phyloP scores from a whole-genome alignment of 2,329 filamentous ascomycete genomes.

The Leptographium lundbergii region DNA sequence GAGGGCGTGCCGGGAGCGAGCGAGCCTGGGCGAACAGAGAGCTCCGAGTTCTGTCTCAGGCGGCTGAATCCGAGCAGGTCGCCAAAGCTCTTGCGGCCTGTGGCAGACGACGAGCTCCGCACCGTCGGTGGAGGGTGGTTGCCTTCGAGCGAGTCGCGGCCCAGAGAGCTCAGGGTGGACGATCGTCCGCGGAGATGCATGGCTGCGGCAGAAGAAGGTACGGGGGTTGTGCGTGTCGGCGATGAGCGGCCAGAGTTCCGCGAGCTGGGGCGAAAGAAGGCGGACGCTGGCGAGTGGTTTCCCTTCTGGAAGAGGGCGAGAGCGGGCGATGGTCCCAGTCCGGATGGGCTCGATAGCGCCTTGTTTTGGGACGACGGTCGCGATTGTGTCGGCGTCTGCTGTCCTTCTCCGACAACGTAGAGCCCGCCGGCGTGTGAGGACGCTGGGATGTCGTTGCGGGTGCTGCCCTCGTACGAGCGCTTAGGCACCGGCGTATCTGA shows the following conservation, averaged over 20 bases:
- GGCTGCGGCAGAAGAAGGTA: background rate
- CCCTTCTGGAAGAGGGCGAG: conserved; percentile 19
- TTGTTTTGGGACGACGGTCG: conserved; percentile 15
- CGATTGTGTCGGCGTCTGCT: conserved; percentile 20
- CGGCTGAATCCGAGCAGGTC: conserved; percentile 71
- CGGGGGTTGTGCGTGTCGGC: conserved; percentile 36
- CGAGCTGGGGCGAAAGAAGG: conserved; percentile 35
- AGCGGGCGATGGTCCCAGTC: conserved; percentile 21
- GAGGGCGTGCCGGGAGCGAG: conserved; percentile 56
- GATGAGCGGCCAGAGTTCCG: conserved; percentile 54
- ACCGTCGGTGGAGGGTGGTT: conserved; percentile 52
- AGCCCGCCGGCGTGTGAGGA: background rate
- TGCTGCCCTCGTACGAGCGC: background rate
- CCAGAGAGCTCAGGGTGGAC: conserved; percentile 77
- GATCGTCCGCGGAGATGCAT: conserved; percentile 60
- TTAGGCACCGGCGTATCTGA: background rate
- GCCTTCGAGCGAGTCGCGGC: conserved; percentile 58
- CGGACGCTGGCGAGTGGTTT: conserved; percentile 32
- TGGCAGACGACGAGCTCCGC: conserved; percentile 67
- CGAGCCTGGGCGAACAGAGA: conserved; percentile 48
- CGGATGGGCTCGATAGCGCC: conserved; percentile 16
- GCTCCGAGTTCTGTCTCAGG: conserved; percentile 71
- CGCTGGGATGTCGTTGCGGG: background rate
- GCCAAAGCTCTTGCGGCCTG: conserved; percentile 86
- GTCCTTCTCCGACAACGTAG: conserved; percentile 1